Base-by-base conservation (phyloP, 169 alveolate genomes). In the Plasmodium malariae region DNA sequence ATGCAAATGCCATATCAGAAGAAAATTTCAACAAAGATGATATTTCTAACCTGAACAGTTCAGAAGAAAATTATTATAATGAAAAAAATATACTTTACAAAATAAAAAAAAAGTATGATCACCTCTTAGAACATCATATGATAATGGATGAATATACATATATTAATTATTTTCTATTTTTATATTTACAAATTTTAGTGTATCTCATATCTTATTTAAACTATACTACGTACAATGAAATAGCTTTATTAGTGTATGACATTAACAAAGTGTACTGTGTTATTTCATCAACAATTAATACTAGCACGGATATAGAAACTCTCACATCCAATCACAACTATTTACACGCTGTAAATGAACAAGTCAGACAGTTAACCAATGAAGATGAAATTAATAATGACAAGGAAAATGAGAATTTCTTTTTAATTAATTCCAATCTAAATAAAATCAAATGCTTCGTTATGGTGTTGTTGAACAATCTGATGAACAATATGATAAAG, bases 171-270 rank as follows among this genome's bases (percentile, higher is more conserved):
- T 86, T 86, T 40, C n/a, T 86, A 40, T 86, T 62, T 71, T 48
- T 86, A 40, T 86, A 86, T 60, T 54, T 86, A 37, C 92, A 86
- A 71, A 70, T 86, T 28, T 28, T 86, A 40, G 32, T 49, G 0
- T 48, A 86, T 45, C 74, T 86, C 1, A 62, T 86, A 19, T 86
- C 92, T 1, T 86, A 70, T 74, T 17, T 86, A 26, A 86, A 65
- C 45, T 86, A 26, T 51, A 40, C 78, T 3, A 70, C 92, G n/a
- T 86, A 69, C 34, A 86, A 70, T 65, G 92, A 86, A 86, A 71
- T 86, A 60, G 87, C 87, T 6, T 21, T 68, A 59, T 54, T 86
- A 60, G 54, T 86, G 17, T 54, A 71, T 43, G 92, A 71, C 45
- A 86, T 86, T 7, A 71, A 86, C 45, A 69, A 49, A 62, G 78